These are phyloP conservation scores for Limonium bicolor DNA, from an alignment of 148 eudicot genomes.

Conservation along the genomic window DNA sequence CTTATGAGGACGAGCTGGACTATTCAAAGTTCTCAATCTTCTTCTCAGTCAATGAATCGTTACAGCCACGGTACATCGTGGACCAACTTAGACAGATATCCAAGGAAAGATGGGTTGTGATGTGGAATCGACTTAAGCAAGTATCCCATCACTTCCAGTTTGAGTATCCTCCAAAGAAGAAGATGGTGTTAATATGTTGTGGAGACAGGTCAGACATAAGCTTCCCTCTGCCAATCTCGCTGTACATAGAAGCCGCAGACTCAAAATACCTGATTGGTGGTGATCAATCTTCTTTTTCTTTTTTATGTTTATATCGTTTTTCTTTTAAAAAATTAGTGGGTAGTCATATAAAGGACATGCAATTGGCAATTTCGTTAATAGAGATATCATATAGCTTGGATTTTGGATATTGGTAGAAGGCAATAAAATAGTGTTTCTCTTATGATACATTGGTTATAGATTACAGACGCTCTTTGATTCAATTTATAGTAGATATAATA, in stretches of 20 bases:
- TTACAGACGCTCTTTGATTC: no score
- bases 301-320: no score
- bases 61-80: conserved; percentile 42
- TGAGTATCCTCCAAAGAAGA: conserved; percentile 71
- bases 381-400: no score
- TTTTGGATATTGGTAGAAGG: no score
- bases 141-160: conserved; percentile 71
- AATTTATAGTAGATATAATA: no score
- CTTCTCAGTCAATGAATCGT: conserved; percentile 56
- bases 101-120: conserved; percentile 55
- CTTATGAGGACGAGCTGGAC: conserved; percentile 66
- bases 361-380: no score
- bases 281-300: no score
- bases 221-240: conserved; percentile 54
- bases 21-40: conserved; percentile 57
- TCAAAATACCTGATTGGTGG: conserved; percentile 94
- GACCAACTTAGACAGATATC: conserved; percentile 40
- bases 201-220: conserved; percentile 81
- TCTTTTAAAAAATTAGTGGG: no score
- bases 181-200: conserved; percentile 79
- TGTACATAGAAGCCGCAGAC: conserved; percentile 60
- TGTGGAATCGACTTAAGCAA: conserved; percentile 65
- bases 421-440: no score
- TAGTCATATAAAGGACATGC: no score
- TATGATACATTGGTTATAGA: no score